Percentiles rank a stretch among this genome's conserved stretches.
These are phyloP conservation scores for Tirmania nivea DNA, from an alignment of 495 filamentous ascomycete genomes.

Conservation along the genomic window DNA sequence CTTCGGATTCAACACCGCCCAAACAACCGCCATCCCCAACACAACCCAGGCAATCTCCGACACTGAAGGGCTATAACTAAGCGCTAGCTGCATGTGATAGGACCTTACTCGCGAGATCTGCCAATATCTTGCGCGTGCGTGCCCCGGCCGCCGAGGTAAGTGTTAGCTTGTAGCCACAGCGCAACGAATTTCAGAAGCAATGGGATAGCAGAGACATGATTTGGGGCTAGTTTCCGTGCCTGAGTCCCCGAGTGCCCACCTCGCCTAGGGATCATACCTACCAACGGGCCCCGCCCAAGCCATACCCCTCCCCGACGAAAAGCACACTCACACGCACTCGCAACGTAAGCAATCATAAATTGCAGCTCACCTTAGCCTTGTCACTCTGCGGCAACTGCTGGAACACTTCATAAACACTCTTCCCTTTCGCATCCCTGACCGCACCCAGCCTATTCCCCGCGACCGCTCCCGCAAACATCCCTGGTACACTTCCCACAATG, in stretches of 20 bases:
- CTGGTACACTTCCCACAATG: constrained; percentile 80
- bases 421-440: constrained; percentile 70
- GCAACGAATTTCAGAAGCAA: no score
- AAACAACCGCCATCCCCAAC: no score
- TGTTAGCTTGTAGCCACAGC: no score
- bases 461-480: constrained; percentile 71
- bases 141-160: no score
- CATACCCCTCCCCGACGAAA: no score
- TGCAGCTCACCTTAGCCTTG: constrained; percentile 38
- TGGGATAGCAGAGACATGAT: no score
- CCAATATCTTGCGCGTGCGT: not conserved
- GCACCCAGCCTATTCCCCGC: constrained; percentile 80
- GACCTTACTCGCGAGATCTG: not conserved
- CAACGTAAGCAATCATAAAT: not conserved
- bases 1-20: no score
- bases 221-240: no score
- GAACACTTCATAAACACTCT: constrained; percentile 88
- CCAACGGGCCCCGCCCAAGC: no score
- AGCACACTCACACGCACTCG: not conserved
- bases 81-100: not conserved
- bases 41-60: no score
- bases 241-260: no score
- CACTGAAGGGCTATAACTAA: not conserved
- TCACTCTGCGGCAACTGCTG: constrained; percentile 63
- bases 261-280: no score